phyloP scores from a whole-genome alignment of 2,329 filamentous ascomycete species.

The Xylariaceae sp. region DNA sequence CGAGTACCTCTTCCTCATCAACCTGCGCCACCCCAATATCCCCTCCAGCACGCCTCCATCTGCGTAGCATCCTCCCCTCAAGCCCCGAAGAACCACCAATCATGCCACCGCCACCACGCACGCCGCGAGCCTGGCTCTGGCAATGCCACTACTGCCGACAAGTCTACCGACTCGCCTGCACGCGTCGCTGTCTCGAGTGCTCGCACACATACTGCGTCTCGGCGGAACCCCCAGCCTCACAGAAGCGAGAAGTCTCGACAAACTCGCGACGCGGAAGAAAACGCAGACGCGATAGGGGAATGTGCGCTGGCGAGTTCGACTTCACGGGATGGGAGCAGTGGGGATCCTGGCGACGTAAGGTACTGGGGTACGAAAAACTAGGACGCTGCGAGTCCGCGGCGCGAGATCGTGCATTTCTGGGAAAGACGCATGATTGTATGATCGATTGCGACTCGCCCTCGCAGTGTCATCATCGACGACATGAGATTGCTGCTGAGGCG shows the following conservation, averaged over 20 bases:
- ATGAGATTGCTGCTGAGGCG: conserved; percentile 40
- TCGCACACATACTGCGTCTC: conserved; percentile 26
- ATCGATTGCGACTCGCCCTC: conserved; percentile 38
- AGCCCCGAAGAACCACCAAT: conserved; percentile 23
- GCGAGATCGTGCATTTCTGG: conserved; percentile 22
- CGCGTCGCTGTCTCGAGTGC: conserved; percentile 33
- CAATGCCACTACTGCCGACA: conserved; percentile 32
- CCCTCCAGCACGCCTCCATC: conserved; percentile 27
- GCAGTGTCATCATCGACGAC: conserved; percentile 38
- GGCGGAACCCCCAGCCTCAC: conserved; percentile 2
- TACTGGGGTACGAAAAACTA: conserved; percentile 17
- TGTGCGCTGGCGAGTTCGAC: conserved; percentile 29
- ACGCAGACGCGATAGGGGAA: conserved; percentile 14
- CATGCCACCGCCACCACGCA: conserved; percentile 23
- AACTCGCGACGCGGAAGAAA: conserved; percentile 15
- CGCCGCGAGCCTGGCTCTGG: conserved; percentile 32
- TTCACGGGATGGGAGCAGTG: conserved; percentile 29
- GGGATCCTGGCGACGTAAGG: conserved; percentile 30
- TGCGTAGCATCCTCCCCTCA: conserved; percentile 25
- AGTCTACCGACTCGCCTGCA: conserved; percentile 31
- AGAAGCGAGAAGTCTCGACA: neutral
- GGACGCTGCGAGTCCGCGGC: conserved; percentile 28
- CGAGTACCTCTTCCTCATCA: neutral
- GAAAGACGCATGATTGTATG: conserved; percentile 22
- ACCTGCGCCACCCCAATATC: conserved; percentile 11